Conservation (phyloP, 306 rosid genomes). For the Fragaria iinumae region DNA sequence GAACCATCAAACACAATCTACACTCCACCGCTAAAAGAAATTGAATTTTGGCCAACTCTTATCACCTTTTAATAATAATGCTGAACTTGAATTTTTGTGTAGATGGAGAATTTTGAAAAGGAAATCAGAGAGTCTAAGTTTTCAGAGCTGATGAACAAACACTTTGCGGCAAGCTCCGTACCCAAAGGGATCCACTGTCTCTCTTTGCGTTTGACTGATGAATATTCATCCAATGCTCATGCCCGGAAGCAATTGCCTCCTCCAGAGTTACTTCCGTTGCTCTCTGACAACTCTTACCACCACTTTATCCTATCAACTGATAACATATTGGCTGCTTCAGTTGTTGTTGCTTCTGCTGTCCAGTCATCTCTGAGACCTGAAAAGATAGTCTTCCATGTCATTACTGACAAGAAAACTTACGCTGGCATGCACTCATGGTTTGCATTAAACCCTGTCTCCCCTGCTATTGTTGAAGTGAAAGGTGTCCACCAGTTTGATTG, state of each 20-base stretch:
- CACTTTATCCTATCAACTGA: constrained; percentile 91
- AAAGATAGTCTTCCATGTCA: constrained; percentile 90
- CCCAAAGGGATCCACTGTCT: constrained; percentile 96
- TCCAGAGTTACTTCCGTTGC: constrained; percentile 84
- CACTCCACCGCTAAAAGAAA: constrained; percentile 1
- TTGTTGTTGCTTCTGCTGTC: constrained; percentile 91
- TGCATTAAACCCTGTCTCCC: constrained; percentile 84
- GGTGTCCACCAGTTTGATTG: constrained; percentile 97
- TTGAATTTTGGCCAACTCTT: not conserved
- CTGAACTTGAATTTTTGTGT: constrained; percentile 9
- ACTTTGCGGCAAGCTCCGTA: constrained; percentile 91
- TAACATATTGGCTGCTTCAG: constrained; percentile 97
- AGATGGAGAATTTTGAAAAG: constrained; percentile 96
- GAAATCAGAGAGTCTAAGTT: constrained; percentile 80
- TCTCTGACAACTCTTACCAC: constrained; percentile 82
- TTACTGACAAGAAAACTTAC: constrained; percentile 94
- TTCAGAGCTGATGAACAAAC: constrained; percentile 91
- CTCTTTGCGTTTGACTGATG: constrained; percentile 96
- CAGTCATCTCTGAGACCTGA: constrained; percentile 77
- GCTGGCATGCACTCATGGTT: constrained; percentile 99
- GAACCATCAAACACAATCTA: not conserved
- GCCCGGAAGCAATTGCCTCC: constrained; percentile 96
- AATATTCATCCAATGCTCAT: constrained; percentile 96
- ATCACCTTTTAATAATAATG: constrained; percentile 7
- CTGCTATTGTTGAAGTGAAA: constrained; percentile 94